A percentile compares a stretch with the other conserved stretches of the same genome.
Conservation (phyloP, 306 rosid species). For the Vigna angularis region DNA sequence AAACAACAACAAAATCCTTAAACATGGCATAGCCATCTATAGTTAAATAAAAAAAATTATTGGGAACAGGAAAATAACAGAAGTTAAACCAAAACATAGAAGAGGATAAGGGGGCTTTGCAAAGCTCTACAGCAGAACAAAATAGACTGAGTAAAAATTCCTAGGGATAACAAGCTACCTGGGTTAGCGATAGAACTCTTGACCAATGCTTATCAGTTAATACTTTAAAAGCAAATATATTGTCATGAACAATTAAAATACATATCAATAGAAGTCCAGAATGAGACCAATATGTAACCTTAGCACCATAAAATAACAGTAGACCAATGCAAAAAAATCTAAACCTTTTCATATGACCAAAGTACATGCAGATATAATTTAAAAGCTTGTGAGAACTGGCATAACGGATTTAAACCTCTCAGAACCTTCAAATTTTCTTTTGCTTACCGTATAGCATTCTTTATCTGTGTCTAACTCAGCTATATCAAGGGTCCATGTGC, state of each 20-base stretch:
- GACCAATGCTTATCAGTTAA: neutral
- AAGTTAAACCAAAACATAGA: neutral
- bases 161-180: conserved; percentile 13
- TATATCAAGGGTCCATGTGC: conserved; percentile 77
- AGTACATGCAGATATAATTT: conserved; percentile 19
- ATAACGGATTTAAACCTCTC: conserved; percentile 34
- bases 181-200: too few relatives aligned
- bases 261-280: conserved; percentile 7
- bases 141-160: conserved; percentile 25
- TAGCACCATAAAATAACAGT: conserved; percentile 9
- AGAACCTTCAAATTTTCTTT: conserved; percentile 39
- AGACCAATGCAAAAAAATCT: conserved; percentile 19
- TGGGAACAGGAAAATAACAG: conserved; percentile 9
- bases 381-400: conserved; percentile 31
- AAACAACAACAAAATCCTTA: conserved; percentile 1
- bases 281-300: neutral
- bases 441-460: conserved; percentile 86
- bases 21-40: conserved; percentile 81
- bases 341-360: neutral
- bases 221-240: neutral
- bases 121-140: conserved; percentile 11
- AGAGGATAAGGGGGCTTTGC: neutral
- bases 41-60: neutral
- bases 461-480: conserved; percentile 88
- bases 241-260: conserved; percentile 24